Evolutionary conservation across 2,329 filamentous ascomycete genomes (phyloP).

Genomic region (Albophoma yamanashiensis): DNA sequence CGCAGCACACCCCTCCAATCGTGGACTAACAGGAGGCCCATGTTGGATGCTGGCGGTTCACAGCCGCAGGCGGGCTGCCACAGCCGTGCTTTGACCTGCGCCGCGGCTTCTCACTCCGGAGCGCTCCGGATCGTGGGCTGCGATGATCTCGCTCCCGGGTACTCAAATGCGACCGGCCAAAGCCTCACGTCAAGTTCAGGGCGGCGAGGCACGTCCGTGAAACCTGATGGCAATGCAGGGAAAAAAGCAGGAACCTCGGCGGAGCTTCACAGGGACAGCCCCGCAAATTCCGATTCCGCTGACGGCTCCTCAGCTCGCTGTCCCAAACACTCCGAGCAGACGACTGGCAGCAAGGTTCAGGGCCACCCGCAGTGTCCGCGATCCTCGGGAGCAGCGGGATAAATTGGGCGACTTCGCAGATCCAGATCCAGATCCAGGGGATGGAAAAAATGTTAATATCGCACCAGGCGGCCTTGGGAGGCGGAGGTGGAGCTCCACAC

Average conservation of each 20-base stretch:
- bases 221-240: not conserved
- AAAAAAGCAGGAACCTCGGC: not conserved
- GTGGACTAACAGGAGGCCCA: constrained; percentile 22
- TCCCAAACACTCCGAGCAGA: not conserved
- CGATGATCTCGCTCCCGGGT: not conserved
- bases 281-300: not conserved
- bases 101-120: not conserved
- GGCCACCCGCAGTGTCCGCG: not conserved
- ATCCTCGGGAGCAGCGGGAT: not conserved
- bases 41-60: constrained; percentile 3
- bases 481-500: not conserved
- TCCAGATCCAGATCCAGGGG: not conserved
- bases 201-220: not conserved
- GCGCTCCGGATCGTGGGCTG: not conserved
- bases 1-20: not conserved
- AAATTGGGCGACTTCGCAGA: not conserved
- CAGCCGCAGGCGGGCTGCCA: not conserved
- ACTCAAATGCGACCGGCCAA: not conserved
- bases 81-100: not conserved
- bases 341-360: not conserved
- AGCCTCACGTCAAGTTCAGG: not conserved
- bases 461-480: not conserved
- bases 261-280: not conserved
- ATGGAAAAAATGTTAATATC: not conserved
- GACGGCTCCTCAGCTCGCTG: not conserved